Conservation (phyloP, 768 basidiomycete genomes). For the Leccinum obscurum region DNA sequence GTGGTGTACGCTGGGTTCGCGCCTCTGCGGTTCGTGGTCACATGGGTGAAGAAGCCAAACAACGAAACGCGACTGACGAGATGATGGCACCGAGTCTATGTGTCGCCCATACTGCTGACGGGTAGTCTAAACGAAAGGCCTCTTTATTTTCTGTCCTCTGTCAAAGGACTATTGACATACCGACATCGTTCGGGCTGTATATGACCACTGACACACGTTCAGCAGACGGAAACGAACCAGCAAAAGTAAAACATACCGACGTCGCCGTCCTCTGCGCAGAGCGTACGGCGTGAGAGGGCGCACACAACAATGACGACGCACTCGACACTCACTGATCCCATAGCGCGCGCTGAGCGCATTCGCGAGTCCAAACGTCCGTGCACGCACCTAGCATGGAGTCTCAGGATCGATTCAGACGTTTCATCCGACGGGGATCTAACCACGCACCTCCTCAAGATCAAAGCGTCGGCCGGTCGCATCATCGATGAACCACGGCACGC, state of each 20-base stretch:
- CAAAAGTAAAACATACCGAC: constrained; percentile 42
- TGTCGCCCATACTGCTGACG: constrained; percentile 55
- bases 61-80: constrained; percentile 42
- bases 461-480: constrained; percentile 49
- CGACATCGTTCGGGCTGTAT: constrained; percentile 63
- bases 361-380: constrained; percentile 51
- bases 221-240: constrained; percentile 1
- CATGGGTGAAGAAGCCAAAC: neutral
- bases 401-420: neutral
- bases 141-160: neutral
- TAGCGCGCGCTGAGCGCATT: constrained; percentile 51
- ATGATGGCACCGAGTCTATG: constrained; percentile 59
- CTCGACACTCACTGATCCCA: constrained; percentile 43
- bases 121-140: constrained; percentile 46
- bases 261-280: constrained; percentile 44
- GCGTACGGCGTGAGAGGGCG: constrained; percentile 3
- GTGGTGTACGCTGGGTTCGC: constrained; percentile 39
- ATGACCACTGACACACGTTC: constrained; percentile 48
- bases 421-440: neutral
- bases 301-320: neutral
- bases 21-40: constrained; percentile 16
- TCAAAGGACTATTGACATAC: constrained; percentile 33
- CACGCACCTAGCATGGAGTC: constrained; percentile 31
- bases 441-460: constrained; percentile 48
- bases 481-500: constrained; percentile 59